phyloP scores from a whole-genome alignment of 31 red algal species.

The Bonnemaisonia californica region DNA sequence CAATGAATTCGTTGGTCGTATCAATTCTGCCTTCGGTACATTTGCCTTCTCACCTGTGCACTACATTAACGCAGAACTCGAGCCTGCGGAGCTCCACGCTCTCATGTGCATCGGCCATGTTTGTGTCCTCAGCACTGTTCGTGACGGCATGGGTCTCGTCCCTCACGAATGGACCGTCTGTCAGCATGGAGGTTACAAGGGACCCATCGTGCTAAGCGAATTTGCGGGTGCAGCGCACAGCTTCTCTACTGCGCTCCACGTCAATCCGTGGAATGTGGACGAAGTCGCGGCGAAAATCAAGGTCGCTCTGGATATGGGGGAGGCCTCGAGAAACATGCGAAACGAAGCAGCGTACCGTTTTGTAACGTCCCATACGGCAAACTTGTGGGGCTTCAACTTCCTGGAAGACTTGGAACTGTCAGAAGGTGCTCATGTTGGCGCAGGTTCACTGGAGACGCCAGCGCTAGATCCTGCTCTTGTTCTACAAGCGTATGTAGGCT shows the following conservation, averaged over 20 bases:
- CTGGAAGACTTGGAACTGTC: slow-evolving; percentile 76
- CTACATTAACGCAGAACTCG: slow-evolving; percentile 74
- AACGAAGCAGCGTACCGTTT: slow-evolving; percentile 84
- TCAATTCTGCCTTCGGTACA: slow-evolving; percentile 88
- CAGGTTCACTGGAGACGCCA: slow-evolving; percentile 12
- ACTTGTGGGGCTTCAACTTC: slow-evolving; percentile 85
- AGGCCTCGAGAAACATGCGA: slow-evolving; percentile 43
- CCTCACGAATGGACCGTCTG: slow-evolving; percentile 94
- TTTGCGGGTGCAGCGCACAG: slow-evolving; percentile 79
- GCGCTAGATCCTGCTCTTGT: slow-evolving; percentile 36
- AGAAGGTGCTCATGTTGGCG: slow-evolving; percentile 30
- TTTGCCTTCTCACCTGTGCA: slow-evolving; percentile 86
- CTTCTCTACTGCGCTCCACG: slow-evolving; percentile 81
- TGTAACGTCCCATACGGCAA: slow-evolving; percentile 79
- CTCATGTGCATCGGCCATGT: slow-evolving; percentile 83
- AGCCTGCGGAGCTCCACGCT: slow-evolving; percentile 65
- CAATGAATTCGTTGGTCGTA: slow-evolving; percentile 75
- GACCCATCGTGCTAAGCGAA: slow-evolving; percentile 80
- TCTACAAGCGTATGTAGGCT: slow-evolving; percentile 39
- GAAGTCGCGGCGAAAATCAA: slow-evolving; percentile 60
- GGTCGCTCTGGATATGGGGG: slow-evolving; percentile 70
- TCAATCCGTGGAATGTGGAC: slow-evolving; percentile 90
- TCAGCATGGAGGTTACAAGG: slow-evolving; percentile 79
- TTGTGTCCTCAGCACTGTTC: slow-evolving; percentile 82
- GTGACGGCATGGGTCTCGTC: slow-evolving; percentile 82